These are phyloP conservation scores for Micractinium conductrix DNA, from an alignment of 139 green algal genomes.

Conservation along the genomic window DNA sequence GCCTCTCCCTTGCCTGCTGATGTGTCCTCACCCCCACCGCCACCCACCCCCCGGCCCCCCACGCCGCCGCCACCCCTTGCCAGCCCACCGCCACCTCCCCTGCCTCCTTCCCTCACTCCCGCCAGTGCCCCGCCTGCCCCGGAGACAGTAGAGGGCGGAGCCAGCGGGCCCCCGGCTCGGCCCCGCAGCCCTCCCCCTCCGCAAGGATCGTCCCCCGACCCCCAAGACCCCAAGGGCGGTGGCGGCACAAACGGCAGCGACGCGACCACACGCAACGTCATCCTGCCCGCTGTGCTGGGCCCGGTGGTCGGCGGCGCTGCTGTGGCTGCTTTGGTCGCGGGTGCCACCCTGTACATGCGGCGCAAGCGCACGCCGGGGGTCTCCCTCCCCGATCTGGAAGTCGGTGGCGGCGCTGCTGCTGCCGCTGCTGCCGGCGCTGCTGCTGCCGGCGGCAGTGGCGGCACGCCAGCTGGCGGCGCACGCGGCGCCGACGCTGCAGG, in stretches of 20 bases:
- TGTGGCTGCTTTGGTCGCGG: background rate
- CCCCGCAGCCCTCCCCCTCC: no score
- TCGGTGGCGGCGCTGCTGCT: background rate
- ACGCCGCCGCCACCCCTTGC: background rate
- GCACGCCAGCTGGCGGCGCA: background rate
- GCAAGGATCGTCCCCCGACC: no score
- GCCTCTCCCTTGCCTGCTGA: background rate
- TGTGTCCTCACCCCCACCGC: background rate
- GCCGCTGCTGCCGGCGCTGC: background rate
- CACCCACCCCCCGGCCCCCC: background rate
- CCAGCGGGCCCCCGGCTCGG: no score
- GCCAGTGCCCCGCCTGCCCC: no score
- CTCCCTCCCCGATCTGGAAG: background rate
- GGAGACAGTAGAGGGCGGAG: background rate
- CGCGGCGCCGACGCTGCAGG: background rate
- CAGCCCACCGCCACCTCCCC: no score
- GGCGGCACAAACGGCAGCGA: background rate
- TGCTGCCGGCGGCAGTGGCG: background rate
- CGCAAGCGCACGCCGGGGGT: background rate
- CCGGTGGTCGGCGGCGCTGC: background rate
- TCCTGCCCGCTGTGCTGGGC: conserved; percentile 17
- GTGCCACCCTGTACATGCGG: background rate
- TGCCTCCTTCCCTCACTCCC: no score
- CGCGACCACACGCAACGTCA: background rate
- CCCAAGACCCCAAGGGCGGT: background rate